phyloP scores from a whole-genome alignment of 139 green algal species.

The Ulvella scutata region DNA sequence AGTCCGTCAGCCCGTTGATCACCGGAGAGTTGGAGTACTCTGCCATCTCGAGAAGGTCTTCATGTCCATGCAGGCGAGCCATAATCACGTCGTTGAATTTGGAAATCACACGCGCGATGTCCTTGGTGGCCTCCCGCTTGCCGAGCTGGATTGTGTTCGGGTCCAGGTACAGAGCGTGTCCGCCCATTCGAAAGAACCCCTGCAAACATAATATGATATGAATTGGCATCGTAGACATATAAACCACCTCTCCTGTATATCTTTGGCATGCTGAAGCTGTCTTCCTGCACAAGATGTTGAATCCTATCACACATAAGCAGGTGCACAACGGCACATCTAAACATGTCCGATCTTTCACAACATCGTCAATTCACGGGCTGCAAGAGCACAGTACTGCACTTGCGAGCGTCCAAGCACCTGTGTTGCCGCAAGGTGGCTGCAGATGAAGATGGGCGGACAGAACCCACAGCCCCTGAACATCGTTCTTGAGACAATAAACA shows the following conservation, averaged over 20 bases:
- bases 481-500: background rate
- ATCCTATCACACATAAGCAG: too few species aligned
- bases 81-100: conserved; percentile 98
- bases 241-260: too few species aligned
- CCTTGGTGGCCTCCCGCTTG: conserved; percentile 87
- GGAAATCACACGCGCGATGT: conserved; percentile 82
- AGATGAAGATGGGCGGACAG: background rate
- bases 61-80: conserved; percentile 90
- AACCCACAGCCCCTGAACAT: background rate
- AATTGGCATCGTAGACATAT: too few species aligned
- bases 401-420: too few species aligned
- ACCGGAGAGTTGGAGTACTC: conserved; percentile 67
- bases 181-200: conserved; percentile 86
- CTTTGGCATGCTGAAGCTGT: too few species aligned
- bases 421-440: too few species aligned
- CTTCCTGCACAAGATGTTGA: too few species aligned
- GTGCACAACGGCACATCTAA: too few species aligned
- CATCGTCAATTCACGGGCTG: too few species aligned
- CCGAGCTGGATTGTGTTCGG: conserved; percentile 90
- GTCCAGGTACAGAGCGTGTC: conserved; percentile 87
- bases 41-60: conserved; percentile 84
- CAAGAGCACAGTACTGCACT: background rate
- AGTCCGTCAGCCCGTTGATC: conserved; percentile 97
- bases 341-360: too few species aligned
- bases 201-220: too few species aligned